Evolutionary conservation across 495 filamentous ascomycete genomes (phyloP).

Genomic region (Trichoderma virens): DNA sequence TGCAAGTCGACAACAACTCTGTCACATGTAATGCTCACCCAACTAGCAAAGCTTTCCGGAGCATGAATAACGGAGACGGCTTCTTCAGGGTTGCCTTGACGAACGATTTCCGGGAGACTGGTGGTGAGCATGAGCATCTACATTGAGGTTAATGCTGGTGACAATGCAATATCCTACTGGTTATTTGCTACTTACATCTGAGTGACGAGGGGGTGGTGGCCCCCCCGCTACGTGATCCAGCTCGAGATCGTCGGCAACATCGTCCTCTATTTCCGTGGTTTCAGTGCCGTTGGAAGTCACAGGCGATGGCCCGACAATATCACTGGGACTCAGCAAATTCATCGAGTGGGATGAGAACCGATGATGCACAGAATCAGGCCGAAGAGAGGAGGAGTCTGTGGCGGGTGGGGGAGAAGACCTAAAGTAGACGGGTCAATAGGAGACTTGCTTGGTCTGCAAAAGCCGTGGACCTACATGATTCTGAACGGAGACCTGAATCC

Average conservation of each 20-base stretch:
- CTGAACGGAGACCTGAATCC: constrained; percentile 39
- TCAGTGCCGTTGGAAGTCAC: constrained; percentile 70
- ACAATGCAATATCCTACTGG: not conserved
- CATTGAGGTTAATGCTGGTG: constrained; percentile 12
- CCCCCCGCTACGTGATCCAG: constrained; percentile 13
- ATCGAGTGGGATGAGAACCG: constrained; percentile 9
- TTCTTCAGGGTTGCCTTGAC: constrained; percentile 54
- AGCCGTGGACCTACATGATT: constrained; percentile 36
- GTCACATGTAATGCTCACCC: constrained; percentile 45
- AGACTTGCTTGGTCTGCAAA: not conserved
- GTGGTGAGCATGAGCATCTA: constrained; percentile 54
- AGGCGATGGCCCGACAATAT: constrained; percentile 64
- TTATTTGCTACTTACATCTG: constrained; percentile 17
- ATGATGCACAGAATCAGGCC: constrained; percentile 33
- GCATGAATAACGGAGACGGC: constrained; percentile 83
- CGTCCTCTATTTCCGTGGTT: constrained; percentile 65
- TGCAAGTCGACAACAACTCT: constrained; percentile 9
- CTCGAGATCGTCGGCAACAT: constrained; percentile 43
- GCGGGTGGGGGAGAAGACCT: constrained; percentile 31
- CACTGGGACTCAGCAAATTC: constrained; percentile 40
- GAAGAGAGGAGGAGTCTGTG: constrained; percentile 31
- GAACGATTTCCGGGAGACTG: constrained; percentile 45
- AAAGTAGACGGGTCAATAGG: constrained; percentile 15
- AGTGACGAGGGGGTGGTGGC: not conserved
- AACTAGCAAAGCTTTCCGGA: constrained; percentile 66